Conservation (phyloP, 768 basidiomycete genomes). For the Suillus tomentosus region DNA sequence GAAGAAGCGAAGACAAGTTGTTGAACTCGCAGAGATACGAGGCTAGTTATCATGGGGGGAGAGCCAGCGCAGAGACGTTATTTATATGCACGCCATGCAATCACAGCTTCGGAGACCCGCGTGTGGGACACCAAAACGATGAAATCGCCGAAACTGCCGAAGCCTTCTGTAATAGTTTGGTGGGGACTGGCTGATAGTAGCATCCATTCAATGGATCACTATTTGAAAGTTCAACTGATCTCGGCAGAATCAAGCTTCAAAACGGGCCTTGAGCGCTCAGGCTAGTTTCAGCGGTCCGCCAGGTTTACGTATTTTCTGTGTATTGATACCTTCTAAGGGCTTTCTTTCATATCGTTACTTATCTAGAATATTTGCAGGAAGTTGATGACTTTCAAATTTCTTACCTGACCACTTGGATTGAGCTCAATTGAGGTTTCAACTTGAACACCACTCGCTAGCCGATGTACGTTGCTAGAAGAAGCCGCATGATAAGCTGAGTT, state of each 20-base stretch:
- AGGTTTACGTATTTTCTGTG: too few species aligned
- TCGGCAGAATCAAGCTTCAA: too few species aligned
- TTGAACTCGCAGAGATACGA: conserved; percentile 1
- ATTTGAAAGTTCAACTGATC: background rate
- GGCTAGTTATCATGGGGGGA: conserved; percentile 1
- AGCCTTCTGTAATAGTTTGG: background rate
- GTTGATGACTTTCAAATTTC: background rate
- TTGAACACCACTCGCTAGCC: background rate
- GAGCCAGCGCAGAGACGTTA: background rate
- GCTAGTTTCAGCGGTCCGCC: background rate
- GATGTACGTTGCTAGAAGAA: background rate
- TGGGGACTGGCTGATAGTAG: too few species aligned
- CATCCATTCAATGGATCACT: too few species aligned
- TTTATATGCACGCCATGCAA: background rate
- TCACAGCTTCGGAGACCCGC: background rate
- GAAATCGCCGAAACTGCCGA: conserved; percentile 5
- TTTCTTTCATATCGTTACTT: background rate
- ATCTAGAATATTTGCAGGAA: background rate
- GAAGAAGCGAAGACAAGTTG: background rate
- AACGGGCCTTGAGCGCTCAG: too few species aligned
- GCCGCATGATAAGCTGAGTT: background rate
- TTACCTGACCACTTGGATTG: background rate
- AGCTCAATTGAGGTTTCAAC: background rate
- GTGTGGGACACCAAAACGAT: background rate
- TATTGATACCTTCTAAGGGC: background rate